Evolutionary conservation across 2,329 filamentous ascomycete genomes (phyloP).

Genomic region (Cucurbitaria berberidis): DNA sequence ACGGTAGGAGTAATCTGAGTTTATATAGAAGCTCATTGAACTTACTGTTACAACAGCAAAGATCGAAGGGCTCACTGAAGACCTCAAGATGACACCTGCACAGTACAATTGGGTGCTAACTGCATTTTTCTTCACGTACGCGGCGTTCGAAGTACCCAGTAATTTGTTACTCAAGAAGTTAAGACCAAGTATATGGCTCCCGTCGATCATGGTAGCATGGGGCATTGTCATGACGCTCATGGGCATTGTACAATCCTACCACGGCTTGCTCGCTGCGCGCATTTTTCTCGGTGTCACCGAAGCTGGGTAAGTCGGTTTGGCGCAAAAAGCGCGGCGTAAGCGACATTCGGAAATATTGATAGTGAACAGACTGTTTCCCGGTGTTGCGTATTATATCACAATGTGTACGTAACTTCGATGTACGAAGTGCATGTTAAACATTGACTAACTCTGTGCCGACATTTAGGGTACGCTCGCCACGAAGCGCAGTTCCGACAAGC

Average conservation of each 20-base stretch:
- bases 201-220: constrained; percentile 59
- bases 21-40: too few relatives aligned
- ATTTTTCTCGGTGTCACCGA: constrained; percentile 54
- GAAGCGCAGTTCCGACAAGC: constrained; percentile 64
- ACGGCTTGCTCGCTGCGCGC: constrained; percentile 53
- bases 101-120: constrained; percentile 70
- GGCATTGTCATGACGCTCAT: constrained; percentile 59
- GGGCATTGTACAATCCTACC: constrained; percentile 55
- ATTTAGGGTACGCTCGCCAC: constrained; percentile 68
- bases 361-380: constrained; percentile 32
- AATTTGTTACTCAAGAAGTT: constrained; percentile 67
- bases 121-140: constrained; percentile 65
- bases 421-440: background rate
- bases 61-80: constrained; percentile 42
- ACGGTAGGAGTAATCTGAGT: constrained; percentile 30
- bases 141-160: constrained; percentile 60
- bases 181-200: constrained; percentile 53
- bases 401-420: constrained; percentile 1
- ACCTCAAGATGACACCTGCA: constrained; percentile 53
- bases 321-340: background rate
- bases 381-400: background rate
- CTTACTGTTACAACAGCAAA: constrained; percentile 22
- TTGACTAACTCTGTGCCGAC: constrained; percentile 56
- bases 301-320: constrained; percentile 30
- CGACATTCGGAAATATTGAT: background rate